Evolutionary conservation across 2,329 filamentous ascomycete species (phyloP).

Genomic region (Aciculosporium take): DNA sequence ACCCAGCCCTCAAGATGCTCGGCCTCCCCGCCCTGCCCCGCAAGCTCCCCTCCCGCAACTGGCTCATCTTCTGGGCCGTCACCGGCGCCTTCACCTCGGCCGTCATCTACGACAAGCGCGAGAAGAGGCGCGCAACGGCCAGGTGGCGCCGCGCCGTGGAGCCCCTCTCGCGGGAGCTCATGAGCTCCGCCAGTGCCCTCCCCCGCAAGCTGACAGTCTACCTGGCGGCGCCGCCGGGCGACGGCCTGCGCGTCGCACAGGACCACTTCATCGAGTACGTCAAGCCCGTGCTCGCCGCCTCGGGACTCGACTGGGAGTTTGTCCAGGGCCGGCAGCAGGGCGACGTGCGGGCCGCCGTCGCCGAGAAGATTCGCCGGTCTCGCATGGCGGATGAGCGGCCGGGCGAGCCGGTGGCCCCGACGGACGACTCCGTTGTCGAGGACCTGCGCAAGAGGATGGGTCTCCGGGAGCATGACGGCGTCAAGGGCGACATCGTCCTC

Average conservation of each 20-base stretch:
- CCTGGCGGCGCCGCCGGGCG: slow-evolving; percentile 72
- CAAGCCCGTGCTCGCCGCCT: slow-evolving; percentile 80
- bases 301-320: slow-evolving; percentile 90
- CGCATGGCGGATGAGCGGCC: slow-evolving; percentile 43
- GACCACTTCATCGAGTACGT: slow-evolving; percentile 95
- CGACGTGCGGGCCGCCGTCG: slow-evolving; percentile 76
- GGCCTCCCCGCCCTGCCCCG: slow-evolving; percentile 73
- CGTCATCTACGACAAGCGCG: slow-evolving; percentile 80
- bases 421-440: slow-evolving; percentile 41
- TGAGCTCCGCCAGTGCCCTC: slow-evolving; percentile 54
- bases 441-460: slow-evolving; percentile 50
- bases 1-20: slow-evolving; percentile 64
- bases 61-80: slow-evolving; percentile 85
- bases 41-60: slow-evolving; percentile 86
- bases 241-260: slow-evolving; percentile 70
- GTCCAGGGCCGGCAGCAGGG: slow-evolving; percentile 84
- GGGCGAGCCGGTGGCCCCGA: slow-evolving; percentile 32
- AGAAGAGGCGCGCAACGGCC: slow-evolving; percentile 71
- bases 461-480: slow-evolving; percentile 56
- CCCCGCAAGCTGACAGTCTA: slow-evolving; percentile 78
- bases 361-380: slow-evolving; percentile 68
- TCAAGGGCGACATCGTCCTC: slow-evolving; percentile 73
- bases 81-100: slow-evolving; percentile 65
- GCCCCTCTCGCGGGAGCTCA: slow-evolving; percentile 63
- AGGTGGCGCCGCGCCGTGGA: slow-evolving; percentile 81